Percentiles rank a stretch among this genome's conserved stretches.
These are phyloP conservation scores for Zizania palustris DNA, from an alignment of 202 grass and related monocot species.

Conservation along the genomic window DNA sequence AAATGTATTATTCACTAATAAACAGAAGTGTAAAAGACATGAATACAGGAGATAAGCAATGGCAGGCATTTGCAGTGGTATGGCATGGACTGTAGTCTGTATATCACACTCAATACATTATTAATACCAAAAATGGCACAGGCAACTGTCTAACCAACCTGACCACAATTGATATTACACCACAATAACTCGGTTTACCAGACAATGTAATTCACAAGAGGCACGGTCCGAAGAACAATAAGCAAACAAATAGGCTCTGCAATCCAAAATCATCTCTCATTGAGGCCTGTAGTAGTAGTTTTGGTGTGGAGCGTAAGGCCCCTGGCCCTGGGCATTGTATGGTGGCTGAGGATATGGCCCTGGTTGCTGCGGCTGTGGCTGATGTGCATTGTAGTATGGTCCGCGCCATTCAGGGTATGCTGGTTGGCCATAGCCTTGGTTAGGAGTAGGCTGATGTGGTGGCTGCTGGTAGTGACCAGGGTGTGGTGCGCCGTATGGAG, in stretches of 20 bases:
- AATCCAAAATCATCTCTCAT: constrained; percentile 35
- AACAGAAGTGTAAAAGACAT: too few species aligned
- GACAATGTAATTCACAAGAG: constrained; percentile 41
- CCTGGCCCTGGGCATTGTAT: constrained; percentile 61
- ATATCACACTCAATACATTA: constrained; percentile 50
- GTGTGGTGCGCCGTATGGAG: constrained; percentile 46
- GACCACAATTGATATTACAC: constrained; percentile 45
- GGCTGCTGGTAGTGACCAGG: constrained; percentile 69
- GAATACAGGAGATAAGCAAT: too few species aligned
- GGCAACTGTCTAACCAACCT: constrained; percentile 37
- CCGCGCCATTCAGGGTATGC: constrained; percentile 93
- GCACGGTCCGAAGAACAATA: constrained; percentile 19
- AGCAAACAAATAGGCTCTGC: constrained; percentile 31
- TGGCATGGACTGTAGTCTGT: not conserved
- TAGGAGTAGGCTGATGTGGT: constrained; percentile 48
- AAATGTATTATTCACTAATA: too few species aligned
- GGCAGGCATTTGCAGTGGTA: not conserved
- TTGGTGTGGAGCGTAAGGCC: constrained; percentile 66
- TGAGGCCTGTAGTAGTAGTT: constrained; percentile 80
- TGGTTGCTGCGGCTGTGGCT: constrained; percentile 54
- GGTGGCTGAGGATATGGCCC: constrained; percentile 57
- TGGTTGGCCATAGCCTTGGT: constrained; percentile 77
- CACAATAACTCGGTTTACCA: constrained; percentile 34
- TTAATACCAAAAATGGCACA: constrained; percentile 57
- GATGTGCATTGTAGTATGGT: constrained; percentile 78